Conservation (phyloP, 306 rosid species). For the Spatholobus suberectus region DNA sequence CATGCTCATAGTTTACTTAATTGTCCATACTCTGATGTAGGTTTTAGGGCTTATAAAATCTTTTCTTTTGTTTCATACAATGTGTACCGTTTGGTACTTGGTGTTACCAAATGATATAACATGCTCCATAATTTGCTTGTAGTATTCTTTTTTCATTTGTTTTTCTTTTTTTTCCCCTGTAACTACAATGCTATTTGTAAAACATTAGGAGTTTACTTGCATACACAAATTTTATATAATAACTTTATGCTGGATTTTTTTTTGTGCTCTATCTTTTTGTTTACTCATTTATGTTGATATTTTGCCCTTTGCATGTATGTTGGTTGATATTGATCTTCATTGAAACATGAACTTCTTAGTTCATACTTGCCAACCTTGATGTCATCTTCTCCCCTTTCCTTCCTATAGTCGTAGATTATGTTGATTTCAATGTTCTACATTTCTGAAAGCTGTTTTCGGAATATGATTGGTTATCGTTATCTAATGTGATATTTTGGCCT, state of each 20-base stretch:
- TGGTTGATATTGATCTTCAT: neutral
- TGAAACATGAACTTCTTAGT: neutral
- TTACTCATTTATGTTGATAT: constrained; percentile 5
- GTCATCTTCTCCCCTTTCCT: neutral
- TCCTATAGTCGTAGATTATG: neutral
- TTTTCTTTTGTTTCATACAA: neutral
- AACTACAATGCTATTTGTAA: neutral
- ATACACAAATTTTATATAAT: neutral
- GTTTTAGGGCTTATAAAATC: neutral
- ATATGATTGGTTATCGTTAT: neutral
- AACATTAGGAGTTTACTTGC: neutral
- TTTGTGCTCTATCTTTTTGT: neutral
- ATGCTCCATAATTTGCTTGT: neutral
- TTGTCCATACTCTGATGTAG: neutral
- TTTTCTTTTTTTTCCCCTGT: neutral
- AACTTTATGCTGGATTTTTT: neutral
- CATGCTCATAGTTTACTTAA: constrained; percentile 16
- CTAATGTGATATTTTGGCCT: neutral
- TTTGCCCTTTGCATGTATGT: neutral
- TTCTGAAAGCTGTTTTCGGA: neutral
- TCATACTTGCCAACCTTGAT: neutral
- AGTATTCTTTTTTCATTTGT: neutral
- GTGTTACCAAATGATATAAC: constrained; percentile 9
- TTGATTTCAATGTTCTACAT: neutral
- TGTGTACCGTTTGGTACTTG: constrained; percentile 9